Conservation (phyloP, 2,329 filamentous ascomycete species). For the Aspergillus pseudoglaucus region DNA sequence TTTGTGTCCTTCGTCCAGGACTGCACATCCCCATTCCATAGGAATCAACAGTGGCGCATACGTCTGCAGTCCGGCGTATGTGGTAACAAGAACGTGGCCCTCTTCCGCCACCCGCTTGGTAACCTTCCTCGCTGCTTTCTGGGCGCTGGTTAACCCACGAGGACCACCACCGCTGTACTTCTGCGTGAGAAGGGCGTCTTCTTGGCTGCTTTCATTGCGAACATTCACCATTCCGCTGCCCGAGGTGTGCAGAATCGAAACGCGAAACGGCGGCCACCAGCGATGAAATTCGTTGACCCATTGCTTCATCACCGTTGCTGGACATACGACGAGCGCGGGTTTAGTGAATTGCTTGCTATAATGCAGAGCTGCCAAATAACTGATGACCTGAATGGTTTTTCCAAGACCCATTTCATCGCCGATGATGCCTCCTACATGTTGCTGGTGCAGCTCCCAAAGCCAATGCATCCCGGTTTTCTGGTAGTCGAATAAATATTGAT, state of each 20-base stretch:
- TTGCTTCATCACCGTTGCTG: conserved; percentile 89
- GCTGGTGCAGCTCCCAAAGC: conserved; percentile 85
- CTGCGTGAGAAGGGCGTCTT: conserved; percentile 57
- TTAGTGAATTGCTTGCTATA: conserved; percentile 80
- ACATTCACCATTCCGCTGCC: conserved; percentile 94
- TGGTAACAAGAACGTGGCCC: conserved; percentile 90
- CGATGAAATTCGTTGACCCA: conserved; percentile 98
- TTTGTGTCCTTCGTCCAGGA: conserved; percentile 95
- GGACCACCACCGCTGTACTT: conserved; percentile 42
- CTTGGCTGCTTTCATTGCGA: conserved; percentile 52
- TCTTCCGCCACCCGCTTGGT: conserved; percentile 74
- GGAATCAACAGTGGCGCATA: conserved; percentile 77
- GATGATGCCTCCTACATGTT: conserved; percentile 86
- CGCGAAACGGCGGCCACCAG: conserved; percentile 98
- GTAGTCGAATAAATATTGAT: conserved; percentile 87
- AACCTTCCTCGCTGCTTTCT: conserved; percentile 68
- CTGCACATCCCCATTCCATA: conserved; percentile 85
- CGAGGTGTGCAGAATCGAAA: conserved; percentile 90
- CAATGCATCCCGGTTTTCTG: conserved; percentile 96
- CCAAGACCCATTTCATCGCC: conserved; percentile 99
- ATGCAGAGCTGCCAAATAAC: conserved; percentile 83
- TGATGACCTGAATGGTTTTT: conserved; percentile 77
- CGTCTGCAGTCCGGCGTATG: conserved; percentile 90
- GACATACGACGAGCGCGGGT: conserved; percentile 85
- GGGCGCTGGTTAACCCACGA: conserved; percentile 43